These are phyloP conservation scores for Lentinula sp. DNA, from an alignment of 768 basidiomycete species.

Conservation along the genomic window DNA sequence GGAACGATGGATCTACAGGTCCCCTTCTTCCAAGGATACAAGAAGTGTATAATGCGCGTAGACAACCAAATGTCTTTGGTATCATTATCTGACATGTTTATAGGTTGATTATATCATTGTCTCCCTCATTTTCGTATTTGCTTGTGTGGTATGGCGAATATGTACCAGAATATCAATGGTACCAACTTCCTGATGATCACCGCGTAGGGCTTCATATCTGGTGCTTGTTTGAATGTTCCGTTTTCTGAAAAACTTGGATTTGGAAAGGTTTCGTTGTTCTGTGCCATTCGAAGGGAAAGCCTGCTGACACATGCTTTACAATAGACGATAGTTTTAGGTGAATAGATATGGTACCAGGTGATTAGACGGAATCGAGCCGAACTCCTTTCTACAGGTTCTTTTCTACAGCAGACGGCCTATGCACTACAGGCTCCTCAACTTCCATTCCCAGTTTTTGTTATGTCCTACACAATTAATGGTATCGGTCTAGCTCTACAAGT, in stretches of 20 bases:
- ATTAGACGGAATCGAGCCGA: neutral
- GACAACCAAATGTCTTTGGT: neutral
- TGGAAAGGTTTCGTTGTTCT: neutral
- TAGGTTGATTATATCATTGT: constrained; percentile 48
- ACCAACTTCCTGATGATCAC: neutral
- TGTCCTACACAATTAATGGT: constrained; percentile 27
- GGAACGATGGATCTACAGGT: constrained; percentile 75
- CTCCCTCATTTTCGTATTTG: constrained; percentile 51
- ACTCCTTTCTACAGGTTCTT: constrained; percentile 3
- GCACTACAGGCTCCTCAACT: constrained; percentile 33
- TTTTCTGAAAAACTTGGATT: constrained; percentile 28
- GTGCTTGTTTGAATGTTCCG: constrained; percentile 32
- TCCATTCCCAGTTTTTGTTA: constrained; percentile 49
- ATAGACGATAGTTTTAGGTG: neutral
- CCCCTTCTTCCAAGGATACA: constrained; percentile 73
- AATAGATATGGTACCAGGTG: neutral
- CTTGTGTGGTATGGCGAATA: constrained; percentile 26
- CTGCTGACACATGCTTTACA: neutral
- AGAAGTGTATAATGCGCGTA: constrained; percentile 13
- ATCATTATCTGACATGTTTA: neutral
- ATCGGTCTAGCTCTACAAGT: constrained; percentile 29
- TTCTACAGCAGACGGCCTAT: constrained; percentile 1
- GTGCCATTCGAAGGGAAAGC: neutral
- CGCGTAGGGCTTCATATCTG: constrained; percentile 32
- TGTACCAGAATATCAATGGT: constrained; percentile 15